These are phyloP conservation scores for Diddensiella transvaalensis DNA, from an alignment of 805 yeast species.

Conservation along the genomic window DNA sequence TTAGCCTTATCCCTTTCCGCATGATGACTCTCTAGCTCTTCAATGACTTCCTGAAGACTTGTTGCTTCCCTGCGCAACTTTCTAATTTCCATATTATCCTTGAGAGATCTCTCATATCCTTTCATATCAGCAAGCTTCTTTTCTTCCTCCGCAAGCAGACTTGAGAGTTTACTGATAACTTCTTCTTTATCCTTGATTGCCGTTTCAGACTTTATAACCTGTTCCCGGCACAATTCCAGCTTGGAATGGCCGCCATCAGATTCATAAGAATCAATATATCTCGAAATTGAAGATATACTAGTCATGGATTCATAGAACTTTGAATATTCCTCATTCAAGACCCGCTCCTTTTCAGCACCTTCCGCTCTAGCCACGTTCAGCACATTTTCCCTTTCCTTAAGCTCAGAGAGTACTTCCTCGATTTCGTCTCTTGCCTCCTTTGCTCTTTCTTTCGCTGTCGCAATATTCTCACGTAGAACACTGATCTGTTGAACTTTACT, in stretches of 20 bases:
- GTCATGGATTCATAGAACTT: slow-evolving; percentile 7
- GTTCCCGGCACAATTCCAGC: slow-evolving; percentile 23
- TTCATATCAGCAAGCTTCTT: slow-evolving; percentile 52
- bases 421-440: slow-evolving; percentile 11
- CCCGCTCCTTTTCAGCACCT: slow-evolving; percentile 15
- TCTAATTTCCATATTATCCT: slow-evolving; percentile 60
- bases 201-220: slow-evolving; percentile 27
- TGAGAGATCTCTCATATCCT: slow-evolving; percentile 57
- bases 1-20: slow-evolving; percentile 60
- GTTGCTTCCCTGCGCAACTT: slow-evolving; percentile 40
- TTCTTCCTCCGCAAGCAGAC: slow-evolving; percentile 34
- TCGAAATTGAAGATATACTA: slow-evolving; percentile 9
- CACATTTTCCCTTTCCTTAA: slow-evolving; percentile 10
- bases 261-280: slow-evolving; percentile 14
- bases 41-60: slow-evolving; percentile 39
- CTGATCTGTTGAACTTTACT: slow-evolving; percentile 23
- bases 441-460: slow-evolving; percentile 9
- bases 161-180: slow-evolving; percentile 22
- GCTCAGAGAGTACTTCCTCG: slow-evolving; percentile 9
- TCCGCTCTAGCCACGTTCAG: slow-evolving; percentile 11
- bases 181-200: slow-evolving; percentile 22
- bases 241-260: slow-evolving; percentile 11
- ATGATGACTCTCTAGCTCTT: slow-evolving; percentile 46
- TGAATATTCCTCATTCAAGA: slow-evolving; percentile 1
- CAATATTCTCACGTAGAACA: slow-evolving; percentile 7